phyloP scores from a whole-genome alignment of 202 grass and related monocot species.

The Tripidium arundinaceum region DNA sequence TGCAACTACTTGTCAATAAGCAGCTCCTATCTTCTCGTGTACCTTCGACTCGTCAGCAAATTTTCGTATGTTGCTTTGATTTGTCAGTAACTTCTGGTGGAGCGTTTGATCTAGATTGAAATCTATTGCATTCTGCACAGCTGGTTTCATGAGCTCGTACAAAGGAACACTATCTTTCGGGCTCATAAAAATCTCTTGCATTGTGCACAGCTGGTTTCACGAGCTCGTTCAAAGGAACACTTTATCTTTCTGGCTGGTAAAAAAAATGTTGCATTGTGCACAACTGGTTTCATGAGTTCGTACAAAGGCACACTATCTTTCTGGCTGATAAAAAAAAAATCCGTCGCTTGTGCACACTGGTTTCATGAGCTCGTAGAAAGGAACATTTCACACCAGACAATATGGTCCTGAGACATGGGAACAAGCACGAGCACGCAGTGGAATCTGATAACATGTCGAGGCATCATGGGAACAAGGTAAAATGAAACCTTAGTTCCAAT shows the following conservation, averaged over 20 bases:
- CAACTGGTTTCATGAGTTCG: no score
- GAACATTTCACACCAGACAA: not conserved
- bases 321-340: not conserved
- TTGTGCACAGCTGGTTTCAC: not conserved
- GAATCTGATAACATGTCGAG: not conserved
- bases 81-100: not conserved
- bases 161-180: not conserved
- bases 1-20: not conserved
- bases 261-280: not conserved
- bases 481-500: not conserved
- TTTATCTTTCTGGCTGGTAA: not conserved
- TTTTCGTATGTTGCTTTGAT: no score
- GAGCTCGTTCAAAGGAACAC: no score
- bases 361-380: not conserved
- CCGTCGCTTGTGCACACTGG: not conserved
- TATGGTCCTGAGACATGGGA: not conserved
- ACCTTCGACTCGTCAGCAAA: no score
- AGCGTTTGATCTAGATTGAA: not conserved
- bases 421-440: not conserved
- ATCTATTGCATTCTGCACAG: not conserved
- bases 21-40: no score
- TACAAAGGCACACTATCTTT: no score
- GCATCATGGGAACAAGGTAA: not conserved
- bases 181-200: not conserved
- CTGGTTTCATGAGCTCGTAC: not conserved